These are phyloP conservation scores for Kwoniella bestiolae DNA, from an alignment of 768 basidiomycete species.

Conservation along the genomic window DNA sequence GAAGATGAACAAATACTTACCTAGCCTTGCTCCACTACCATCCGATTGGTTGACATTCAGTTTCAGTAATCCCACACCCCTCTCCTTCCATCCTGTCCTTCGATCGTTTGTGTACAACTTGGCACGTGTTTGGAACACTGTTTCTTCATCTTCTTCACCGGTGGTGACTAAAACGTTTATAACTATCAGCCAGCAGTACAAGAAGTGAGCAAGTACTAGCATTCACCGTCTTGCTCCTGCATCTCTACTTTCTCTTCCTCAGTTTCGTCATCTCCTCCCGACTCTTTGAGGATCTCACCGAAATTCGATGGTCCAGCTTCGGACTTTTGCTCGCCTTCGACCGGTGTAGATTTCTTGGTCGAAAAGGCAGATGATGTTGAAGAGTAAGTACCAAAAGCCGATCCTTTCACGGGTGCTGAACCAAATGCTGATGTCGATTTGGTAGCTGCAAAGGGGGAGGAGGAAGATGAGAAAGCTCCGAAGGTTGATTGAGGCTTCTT, in stretches of 20 bases:
- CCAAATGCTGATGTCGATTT: slow-evolving; percentile 22
- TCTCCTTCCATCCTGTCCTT: slow-evolving; percentile 56
- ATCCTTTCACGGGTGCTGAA: slow-evolving; percentile 22
- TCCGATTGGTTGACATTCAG: slow-evolving; percentile 53
- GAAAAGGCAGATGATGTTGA: slow-evolving; percentile 46
- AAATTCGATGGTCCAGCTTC: slow-evolving; percentile 41
- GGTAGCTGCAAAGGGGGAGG: slow-evolving; percentile 38
- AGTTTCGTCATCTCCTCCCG: slow-evolving; percentile 34
- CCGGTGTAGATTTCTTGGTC: slow-evolving; percentile 30
- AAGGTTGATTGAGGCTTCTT: slow-evolving; percentile 55
- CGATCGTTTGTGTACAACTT: slow-evolving; percentile 57
- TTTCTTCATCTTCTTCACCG: slow-evolving; percentile 59
- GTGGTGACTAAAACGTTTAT: slow-evolving; percentile 48
- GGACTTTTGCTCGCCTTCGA: slow-evolving; percentile 17
- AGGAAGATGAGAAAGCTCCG: slow-evolving; percentile 44
- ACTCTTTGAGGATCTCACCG: slow-evolving; percentile 47
- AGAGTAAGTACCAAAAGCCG: slow-evolving; percentile 49
- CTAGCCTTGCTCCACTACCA: slow-evolving; percentile 52
- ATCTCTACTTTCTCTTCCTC: slow-evolving; percentile 53
- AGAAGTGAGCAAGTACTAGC: not conserved
- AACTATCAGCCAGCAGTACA: not conserved
- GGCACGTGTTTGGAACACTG: slow-evolving; percentile 54
- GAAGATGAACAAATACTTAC: slow-evolving; percentile 39
- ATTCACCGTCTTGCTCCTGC: slow-evolving; percentile 58
- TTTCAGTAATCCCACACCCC: slow-evolving; percentile 57